Evolutionary conservation across 805 yeast genomes (phyloP), one percentile per base, ranked within the genome.

Genomic region (Hanseniaspora clermontiae): DNA sequence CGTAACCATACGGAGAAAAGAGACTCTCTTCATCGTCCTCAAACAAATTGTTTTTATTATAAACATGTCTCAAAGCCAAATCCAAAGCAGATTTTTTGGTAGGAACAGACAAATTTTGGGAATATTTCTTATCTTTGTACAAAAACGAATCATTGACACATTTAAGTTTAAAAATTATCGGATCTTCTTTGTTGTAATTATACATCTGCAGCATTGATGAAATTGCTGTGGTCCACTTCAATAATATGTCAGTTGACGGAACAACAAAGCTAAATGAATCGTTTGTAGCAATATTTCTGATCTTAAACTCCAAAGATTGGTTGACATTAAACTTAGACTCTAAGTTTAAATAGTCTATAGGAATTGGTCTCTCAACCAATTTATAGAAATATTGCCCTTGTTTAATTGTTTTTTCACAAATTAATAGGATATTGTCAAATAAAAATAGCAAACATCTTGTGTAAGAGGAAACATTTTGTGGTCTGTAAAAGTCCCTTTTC

Each of bases 381-480:
- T 74, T 74, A 48, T 65, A 74, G 17, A 61, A 62, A 39, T 62
- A 68, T 12, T 61, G 61, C 11, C 66, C 59, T 9, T 71, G 76
- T 47, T 74, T 77, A 9, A 72, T 71, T 2, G 77, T 66, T 49
- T 74, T 74, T 43, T 87, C 83, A 0, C 87, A 82, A 1, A 87
- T 75, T 36, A 87, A 64, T 46, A 87, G 68, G 61, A 75, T 85
- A 63, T 87, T 85, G 64, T 87, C 95, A 53, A 87, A 68, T 32
- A 87, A 68, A 19, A 86, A 78, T 27, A 84, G 62, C 60, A 78
- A 73, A 1, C 72, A 68, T 0, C 75, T 71, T 8, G 72, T 69
- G 10, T 53, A 37, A 20, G 37, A 24, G 10, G 51, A 17, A 2
- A 46, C 31, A 39, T 38, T 45, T 42, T 84, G 74, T 42, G 82